Conservation (phyloP, 2,329 filamentous ascomycete species). For the Nemania abortiva region DNA sequence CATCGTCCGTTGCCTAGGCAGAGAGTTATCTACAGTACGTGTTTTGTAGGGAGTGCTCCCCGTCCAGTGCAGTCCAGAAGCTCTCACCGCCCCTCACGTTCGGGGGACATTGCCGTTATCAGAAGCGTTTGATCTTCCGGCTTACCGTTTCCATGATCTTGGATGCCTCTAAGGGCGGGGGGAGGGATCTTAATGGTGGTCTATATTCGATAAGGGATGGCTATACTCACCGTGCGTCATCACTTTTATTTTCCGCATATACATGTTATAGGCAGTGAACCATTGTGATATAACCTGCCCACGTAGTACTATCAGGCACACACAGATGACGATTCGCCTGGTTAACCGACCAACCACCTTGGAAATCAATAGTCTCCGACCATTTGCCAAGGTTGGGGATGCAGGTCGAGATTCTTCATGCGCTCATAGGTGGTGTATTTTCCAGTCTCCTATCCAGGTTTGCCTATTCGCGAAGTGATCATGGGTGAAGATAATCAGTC, state of each 20-base stretch:
- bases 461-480: background rate
- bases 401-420: conserved; percentile 11
- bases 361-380: background rate
- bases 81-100: background rate
- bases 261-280: background rate
- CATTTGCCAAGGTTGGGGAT: background rate
- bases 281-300: conserved; percentile 11
- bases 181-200: conserved; percentile 17
- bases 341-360: background rate
- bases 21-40: background rate
- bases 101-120: conserved; percentile 15
- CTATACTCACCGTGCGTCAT: conserved; percentile 22
- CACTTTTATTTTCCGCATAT: conserved; percentile 1
- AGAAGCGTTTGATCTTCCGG: conserved; percentile 36
- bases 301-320: background rate
- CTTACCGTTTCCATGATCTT: conserved; percentile 32
- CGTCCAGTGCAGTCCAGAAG: background rate
- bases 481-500: background rate
- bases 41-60: background rate
- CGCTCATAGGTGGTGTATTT: background rate
- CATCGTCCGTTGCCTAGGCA: background rate
- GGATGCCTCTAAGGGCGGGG: conserved; percentile 6
- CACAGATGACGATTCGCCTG: background rate
- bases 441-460: background rate
- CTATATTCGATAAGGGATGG: conserved; percentile 33